Conservation (phyloP, 352 stramenopile genomes). For the Globisporangium takayamanum region DNA sequence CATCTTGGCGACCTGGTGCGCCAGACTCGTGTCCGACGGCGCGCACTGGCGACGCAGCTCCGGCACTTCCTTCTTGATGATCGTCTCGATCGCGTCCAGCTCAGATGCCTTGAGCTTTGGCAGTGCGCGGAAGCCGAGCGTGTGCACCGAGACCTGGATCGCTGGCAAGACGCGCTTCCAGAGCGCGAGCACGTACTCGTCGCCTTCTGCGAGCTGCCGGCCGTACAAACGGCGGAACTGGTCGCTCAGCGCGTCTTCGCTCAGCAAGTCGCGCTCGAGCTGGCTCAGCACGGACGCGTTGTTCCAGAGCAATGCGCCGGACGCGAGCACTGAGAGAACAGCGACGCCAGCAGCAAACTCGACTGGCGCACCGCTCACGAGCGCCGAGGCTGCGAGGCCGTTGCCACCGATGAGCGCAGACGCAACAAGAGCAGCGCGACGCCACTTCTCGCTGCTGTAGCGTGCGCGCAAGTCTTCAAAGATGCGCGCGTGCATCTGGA, state of each 20-base stretch:
- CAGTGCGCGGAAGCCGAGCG: slow-evolving; percentile 76
- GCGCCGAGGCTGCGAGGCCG: slow-evolving; percentile 58
- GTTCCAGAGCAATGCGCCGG: slow-evolving; percentile 86
- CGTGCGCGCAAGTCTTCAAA: slow-evolving; percentile 78
- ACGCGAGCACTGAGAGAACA: slow-evolving; percentile 66
- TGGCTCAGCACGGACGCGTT: slow-evolving; percentile 84
- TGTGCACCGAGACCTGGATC: slow-evolving; percentile 82
- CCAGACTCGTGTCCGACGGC: slow-evolving; percentile 70
- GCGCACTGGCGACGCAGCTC: slow-evolving; percentile 81
- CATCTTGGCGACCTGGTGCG: slow-evolving; percentile 85
- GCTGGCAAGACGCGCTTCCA: slow-evolving; percentile 89
- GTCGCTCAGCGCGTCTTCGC: slow-evolving; percentile 83
- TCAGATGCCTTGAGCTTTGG: slow-evolving; percentile 82
- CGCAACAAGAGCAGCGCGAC: slow-evolving; percentile 54
- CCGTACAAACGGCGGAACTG: slow-evolving; percentile 93
- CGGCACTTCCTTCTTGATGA: slow-evolving; percentile 87
- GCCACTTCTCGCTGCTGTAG: slow-evolving; percentile 79
- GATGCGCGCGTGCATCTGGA: slow-evolving; percentile 94
- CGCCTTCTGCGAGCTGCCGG: slow-evolving; percentile 92
- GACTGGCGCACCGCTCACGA: slow-evolving; percentile 73
- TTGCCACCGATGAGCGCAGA: slow-evolving; percentile 67
- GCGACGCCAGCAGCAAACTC: slow-evolving; percentile 82
- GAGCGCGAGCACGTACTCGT: slow-evolving; percentile 95
- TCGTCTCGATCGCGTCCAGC: slow-evolving; percentile 83
- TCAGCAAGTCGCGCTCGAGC: slow-evolving; percentile 82